Base-by-base conservation (phyloP, 2,329 filamentous ascomycete genomes). In the Penicillium paneum region DNA sequence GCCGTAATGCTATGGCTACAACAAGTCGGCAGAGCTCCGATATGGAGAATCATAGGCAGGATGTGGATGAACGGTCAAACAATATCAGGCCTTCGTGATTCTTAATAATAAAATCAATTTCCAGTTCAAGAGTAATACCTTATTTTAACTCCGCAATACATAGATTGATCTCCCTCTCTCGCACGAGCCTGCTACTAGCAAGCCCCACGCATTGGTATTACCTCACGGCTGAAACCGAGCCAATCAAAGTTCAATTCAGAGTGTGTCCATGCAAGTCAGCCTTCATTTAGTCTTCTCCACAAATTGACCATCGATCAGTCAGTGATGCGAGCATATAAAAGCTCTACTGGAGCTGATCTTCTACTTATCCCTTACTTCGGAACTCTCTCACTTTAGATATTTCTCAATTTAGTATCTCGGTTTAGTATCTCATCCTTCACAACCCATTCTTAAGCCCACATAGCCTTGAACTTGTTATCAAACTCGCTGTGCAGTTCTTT, bases 401-500 rank as follows among this genome's bases (percentile, higher is more conserved):
- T 12, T 44, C 7, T 44, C 29, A 44, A 44, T 44, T 44, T 44
- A 24, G 8, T n/a, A 44, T 44, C 12, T 21, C 8, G 13, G 15
- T 15, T 1, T 32, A 32, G 17, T 11, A 21, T 24, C 12, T 24
- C 11, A 34, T 34, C 28, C 8, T 7, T 32, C 42, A 34, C 5
- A 24, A n/a, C 3, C 5, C 8, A 15, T 12, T 28, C 26, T 32
- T 52, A 72, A 7, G 70, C 69, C 58, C 65, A 72, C 49, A 70
- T 72, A 12, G 60, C 63, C 34, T 54, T 62, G 60, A 74, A 74
- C 42, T 73, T 73, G 31, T 35, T 49, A 46, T 74, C 62, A 49
- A 74, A 74, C 45, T 71, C 68, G 5, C 6, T 42, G 53, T 65
- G 60, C 17, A 74, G 61, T 52, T 60, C 56, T 28, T 48, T 63